A percentile compares a stretch with the other conserved stretches of the same genome.
phyloP scores from a whole-genome alignment of 2,329 filamentous ascomycete species.

The Aspergillus eucalypticola region DNA sequence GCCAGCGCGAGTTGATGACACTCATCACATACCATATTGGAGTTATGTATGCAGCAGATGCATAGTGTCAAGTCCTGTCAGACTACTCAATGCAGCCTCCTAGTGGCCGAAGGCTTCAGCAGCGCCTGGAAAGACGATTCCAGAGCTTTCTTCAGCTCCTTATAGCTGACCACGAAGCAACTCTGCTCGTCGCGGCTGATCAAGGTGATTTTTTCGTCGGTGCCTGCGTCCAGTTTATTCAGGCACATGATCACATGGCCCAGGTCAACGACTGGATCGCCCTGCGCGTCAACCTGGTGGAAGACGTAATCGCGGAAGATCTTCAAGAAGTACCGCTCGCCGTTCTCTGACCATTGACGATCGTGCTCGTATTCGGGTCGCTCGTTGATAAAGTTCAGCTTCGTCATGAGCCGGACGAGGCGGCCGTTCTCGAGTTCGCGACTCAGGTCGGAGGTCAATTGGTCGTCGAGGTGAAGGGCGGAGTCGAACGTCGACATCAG shows the following conservation, averaged over 20 bases:
- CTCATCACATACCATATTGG: too few relatives aligned
- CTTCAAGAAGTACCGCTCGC: slow-evolving; percentile 88
- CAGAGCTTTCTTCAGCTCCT: slow-evolving; percentile 72
- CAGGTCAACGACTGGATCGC: slow-evolving; percentile 79
- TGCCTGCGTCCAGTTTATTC: slow-evolving; percentile 89
- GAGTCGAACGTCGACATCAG: slow-evolving; percentile 74
- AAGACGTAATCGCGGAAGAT: slow-evolving; percentile 97
- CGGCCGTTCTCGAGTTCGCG: slow-evolving; percentile 89
- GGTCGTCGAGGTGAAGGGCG: slow-evolving; percentile 76
- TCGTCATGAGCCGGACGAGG: slow-evolving; percentile 75
- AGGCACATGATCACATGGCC: slow-evolving; percentile 84
- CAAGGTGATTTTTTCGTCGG: slow-evolving; percentile 80
- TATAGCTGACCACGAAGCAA: slow-evolving; percentile 83
- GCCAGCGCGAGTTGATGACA: too few relatives aligned
- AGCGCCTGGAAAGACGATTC: slow-evolving; percentile 64
- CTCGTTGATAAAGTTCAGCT: slow-evolving; percentile 86
- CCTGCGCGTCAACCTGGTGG: slow-evolving; percentile 86
- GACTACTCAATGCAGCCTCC: slow-evolving; percentile 35
- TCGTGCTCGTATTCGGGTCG: slow-evolving; percentile 81
- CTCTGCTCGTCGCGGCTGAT: slow-evolving; percentile 89
- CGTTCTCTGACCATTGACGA: slow-evolving; percentile 82
- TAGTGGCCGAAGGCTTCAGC: slow-evolving; percentile 39
- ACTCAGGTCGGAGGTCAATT: slow-evolving; percentile 68
- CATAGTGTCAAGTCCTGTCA: not conserved
- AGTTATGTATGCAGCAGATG: not conserved